Percentiles rank a stretch among this genome's conserved stretches.
Conservation (phyloP, 2,329 filamentous ascomycete genomes). For the Elsinoe perseae region DNA sequence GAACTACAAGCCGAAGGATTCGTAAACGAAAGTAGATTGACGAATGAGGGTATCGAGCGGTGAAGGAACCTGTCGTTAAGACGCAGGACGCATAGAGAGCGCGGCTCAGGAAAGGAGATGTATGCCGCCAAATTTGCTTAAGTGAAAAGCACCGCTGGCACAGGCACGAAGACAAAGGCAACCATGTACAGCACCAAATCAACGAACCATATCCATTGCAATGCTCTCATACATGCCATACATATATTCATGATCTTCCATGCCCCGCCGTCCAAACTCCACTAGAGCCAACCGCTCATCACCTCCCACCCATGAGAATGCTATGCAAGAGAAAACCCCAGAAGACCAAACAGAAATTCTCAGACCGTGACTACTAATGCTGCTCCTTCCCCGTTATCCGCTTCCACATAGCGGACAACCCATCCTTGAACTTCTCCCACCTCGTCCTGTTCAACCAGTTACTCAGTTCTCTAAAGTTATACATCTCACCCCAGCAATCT, state of each 20-base stretch:
- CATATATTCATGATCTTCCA: background rate
- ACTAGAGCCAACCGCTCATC: background rate
- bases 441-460: conserved; percentile 76
- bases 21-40: background rate
- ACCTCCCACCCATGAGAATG: background rate
- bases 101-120: too few relatives aligned
- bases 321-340: conserved; percentile 4
- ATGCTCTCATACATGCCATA: background rate
- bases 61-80: too few relatives aligned
- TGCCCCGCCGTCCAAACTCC: background rate
- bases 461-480: conserved; percentile 84
- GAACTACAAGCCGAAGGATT: conserved; percentile 56
- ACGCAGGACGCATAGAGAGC: too few relatives aligned
- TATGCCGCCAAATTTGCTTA: background rate
- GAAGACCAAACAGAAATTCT: background rate
- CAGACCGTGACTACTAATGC: background rate
- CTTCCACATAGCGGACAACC: conserved; percentile 33
- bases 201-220: background rate
- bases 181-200: conserved; percentile 10
- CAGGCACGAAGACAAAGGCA: background rate
- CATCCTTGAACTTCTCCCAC: conserved; percentile 61
- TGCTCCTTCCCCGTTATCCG: conserved; percentile 22
- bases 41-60: background rate
- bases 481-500: conserved; percentile 98
- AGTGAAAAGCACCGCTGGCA: background rate